Conservation (phyloP, 1,284 basidiomycete species). For the Trichosporon ovoides region DNA sequence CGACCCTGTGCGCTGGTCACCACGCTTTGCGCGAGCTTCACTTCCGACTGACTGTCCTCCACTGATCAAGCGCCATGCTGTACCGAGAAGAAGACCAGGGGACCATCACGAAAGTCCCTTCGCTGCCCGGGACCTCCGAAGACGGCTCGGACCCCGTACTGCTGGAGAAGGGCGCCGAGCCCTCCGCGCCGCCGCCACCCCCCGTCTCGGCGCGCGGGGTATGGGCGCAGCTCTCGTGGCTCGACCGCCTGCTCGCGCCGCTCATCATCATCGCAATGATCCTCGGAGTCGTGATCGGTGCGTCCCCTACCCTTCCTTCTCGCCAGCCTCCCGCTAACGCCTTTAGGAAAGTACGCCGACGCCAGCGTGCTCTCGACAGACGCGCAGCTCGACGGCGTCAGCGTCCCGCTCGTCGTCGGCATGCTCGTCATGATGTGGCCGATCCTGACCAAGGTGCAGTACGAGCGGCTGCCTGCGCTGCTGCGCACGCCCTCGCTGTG, state of each 20-base stretch:
- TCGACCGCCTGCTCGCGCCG: conserved; percentile 67
- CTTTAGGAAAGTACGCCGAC: conserved; percentile 28
- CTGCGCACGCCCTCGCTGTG: conserved; percentile 59
- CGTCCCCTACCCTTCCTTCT: conserved; percentile 46
- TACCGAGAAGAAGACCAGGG: too few species aligned
- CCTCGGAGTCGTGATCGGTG: conserved; percentile 69
- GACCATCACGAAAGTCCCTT: too few species aligned
- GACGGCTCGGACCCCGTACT: too few species aligned
- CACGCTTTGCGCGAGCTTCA: too few species aligned
- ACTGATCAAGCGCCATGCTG: too few species aligned
- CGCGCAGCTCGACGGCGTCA: conserved; percentile 41
- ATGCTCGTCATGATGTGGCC: conserved; percentile 91
- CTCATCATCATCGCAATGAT: conserved; percentile 73
- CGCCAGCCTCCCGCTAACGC: too few species aligned
- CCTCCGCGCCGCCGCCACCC: too few species aligned
- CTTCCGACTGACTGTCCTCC: too few species aligned
- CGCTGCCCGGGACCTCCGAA: too few species aligned
- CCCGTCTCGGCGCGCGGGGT: conserved; percentile 13
- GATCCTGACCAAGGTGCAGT: conserved; percentile 62
- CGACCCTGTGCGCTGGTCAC: too few species aligned
- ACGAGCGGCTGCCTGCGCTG: conserved; percentile 62
- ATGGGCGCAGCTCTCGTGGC: conserved; percentile 41
- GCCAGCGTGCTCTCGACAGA: conserved; percentile 28
- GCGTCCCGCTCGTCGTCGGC: conserved; percentile 62
- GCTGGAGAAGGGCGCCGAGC: too few species aligned